phyloP scores from a whole-genome alignment of 2,329 filamentous ascomycete species.

The Fusarium papillatum region DNA sequence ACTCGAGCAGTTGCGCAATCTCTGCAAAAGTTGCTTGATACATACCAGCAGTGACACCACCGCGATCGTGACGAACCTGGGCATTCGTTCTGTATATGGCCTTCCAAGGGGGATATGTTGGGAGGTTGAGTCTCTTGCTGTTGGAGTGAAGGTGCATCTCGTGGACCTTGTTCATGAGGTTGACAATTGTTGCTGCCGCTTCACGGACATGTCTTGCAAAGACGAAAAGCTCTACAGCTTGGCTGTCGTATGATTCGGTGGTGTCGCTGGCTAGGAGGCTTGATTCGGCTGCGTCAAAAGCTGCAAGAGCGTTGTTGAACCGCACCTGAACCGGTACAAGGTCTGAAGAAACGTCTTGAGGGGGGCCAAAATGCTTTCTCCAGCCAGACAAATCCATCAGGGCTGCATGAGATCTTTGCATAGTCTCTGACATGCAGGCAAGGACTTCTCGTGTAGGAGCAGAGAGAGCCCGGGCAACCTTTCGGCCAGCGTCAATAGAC shows the following conservation, averaged over 20 bases:
- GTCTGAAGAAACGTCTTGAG: slow-evolving; percentile 56
- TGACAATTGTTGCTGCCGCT: slow-evolving; percentile 61
- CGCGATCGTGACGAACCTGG: slow-evolving; percentile 70
- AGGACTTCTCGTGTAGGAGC: slow-evolving; percentile 62
- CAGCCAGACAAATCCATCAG: slow-evolving; percentile 68
- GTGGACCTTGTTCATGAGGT: slow-evolving; percentile 60
- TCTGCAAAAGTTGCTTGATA: slow-evolving; percentile 61
- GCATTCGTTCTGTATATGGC: slow-evolving; percentile 66
- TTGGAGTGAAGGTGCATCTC: slow-evolving; percentile 59
- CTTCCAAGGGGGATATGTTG: slow-evolving; percentile 68
- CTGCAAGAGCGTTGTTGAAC: slow-evolving; percentile 57
- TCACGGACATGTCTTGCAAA: slow-evolving; percentile 69
- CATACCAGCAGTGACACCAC: slow-evolving; percentile 67
- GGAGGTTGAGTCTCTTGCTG: slow-evolving; percentile 59
- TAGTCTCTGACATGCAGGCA: slow-evolving; percentile 57
- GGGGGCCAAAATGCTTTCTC: slow-evolving; percentile 60
- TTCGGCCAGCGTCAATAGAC: slow-evolving; percentile 35
- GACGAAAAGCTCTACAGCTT: slow-evolving; percentile 66
- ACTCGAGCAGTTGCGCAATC: slow-evolving; percentile 58
- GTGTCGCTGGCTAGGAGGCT: slow-evolving; percentile 60
- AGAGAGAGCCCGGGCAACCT: slow-evolving; percentile 51
- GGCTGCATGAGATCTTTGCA: slow-evolving; percentile 63
- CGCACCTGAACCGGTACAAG: slow-evolving; percentile 53
- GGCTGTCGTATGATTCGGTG: slow-evolving; percentile 60
- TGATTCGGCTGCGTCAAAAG: slow-evolving; percentile 63